Base-by-base conservation (phyloP, 345 rosid species). In the Cochlearia excelsa region DNA sequence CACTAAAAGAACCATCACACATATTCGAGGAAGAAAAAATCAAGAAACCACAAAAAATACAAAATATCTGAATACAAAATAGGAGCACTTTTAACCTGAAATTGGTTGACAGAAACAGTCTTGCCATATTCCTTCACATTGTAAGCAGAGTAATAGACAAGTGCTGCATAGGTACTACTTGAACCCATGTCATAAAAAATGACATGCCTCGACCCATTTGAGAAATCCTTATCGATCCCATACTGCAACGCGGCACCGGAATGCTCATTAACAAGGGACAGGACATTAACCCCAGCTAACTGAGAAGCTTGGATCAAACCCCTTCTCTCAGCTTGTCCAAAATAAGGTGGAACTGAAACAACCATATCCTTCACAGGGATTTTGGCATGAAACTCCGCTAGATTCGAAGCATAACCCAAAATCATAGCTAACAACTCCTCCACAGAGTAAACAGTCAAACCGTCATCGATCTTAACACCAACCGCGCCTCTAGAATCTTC, bases 231-330 rank as follows among this genome's bases (percentile, higher is more conserved):
- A 67, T 87, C 97, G 62, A 94, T 94, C 67, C 97, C 97, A 66
- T 94, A 94, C 79, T 94, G 99, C 77, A 94, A 85, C 8, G 99
- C 99, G 0, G 96, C 99, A 44, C 97, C 97, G 0, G 97, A 82
- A 66, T 85, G 96, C 77, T 94, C 99, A 65, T 90, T 83, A 31
- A 76, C 72, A 72, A 94, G 59, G 0, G 96, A 76, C 54, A 94
- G 91, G 46, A 84, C 96, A 74, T 87, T 94, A 51, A 90, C 80
- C 38, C 96, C 99, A 1, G 93, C 99, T 79, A 94, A 69, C 55
- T 87, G 84, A 1, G 99, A 90, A 1, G 99, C 97, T 76, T 81
- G 86, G 57, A 84, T 42, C 82, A 94, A 67, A 11, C 88, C 99
- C 49, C 79, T 81, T 73, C 99, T 76, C 84, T 94, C 96, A 4